These are phyloP conservation scores for Podaxis sp. DNA, from an alignment of 768 basidiomycete genomes.

Conservation along the genomic window DNA sequence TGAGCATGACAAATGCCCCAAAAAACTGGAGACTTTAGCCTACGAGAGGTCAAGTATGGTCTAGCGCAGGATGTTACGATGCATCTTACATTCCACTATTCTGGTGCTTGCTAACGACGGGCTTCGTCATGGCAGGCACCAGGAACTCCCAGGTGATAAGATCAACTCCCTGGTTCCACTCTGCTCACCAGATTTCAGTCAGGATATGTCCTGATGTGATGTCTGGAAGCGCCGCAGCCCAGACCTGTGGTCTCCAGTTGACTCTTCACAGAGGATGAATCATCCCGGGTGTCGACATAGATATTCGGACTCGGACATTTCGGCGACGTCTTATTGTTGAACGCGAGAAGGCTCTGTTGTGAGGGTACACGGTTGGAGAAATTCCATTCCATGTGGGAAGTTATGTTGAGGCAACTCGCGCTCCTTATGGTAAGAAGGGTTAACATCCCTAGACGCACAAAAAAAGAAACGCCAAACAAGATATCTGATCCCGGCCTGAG, in stretches of 20 bases:
- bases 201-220: background rate
- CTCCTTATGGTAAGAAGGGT: background rate
- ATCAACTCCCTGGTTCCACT: background rate
- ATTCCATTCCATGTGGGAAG: constrained; percentile 2
- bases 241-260: background rate
- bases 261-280: background rate
- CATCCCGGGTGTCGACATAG: background rate
- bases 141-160: background rate
- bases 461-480: constrained; percentile 9
- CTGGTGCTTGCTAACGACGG: background rate
- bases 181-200: background rate
- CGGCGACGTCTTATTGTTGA: constrained; percentile 1
- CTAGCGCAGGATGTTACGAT: background rate
- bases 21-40: background rate
- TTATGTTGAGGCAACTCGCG: background rate
- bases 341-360: background rate
- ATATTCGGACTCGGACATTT: background rate
- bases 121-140: background rate
- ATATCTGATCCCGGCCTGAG: background rate
- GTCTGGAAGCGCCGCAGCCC: background rate
- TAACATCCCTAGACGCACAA: background rate
- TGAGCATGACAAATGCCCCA: background rate
- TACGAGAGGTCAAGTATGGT: background rate
- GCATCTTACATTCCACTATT: background rate
- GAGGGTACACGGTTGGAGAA: background rate